These are phyloP conservation scores for Tylopilus subfusipes DNA, from an alignment of 768 basidiomycete genomes.

Conservation along the genomic window DNA sequence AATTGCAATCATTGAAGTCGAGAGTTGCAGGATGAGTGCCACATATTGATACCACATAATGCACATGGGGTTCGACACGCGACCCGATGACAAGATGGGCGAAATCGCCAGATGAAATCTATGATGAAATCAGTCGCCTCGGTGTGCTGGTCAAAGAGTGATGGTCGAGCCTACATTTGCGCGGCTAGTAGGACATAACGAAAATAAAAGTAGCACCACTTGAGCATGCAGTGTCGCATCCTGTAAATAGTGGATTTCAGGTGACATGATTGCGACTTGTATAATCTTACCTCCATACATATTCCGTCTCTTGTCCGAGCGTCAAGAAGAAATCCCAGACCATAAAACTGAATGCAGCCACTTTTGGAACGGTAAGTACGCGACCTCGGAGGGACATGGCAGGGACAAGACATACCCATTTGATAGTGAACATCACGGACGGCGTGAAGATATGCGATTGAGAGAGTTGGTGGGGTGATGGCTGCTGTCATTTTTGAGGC, in stretches of 20 bases:
- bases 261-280: too few relatives aligned
- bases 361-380: constrained; percentile 9
- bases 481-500: constrained; percentile 2
- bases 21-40: background rate
- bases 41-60: constrained; percentile 10
- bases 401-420: background rate
- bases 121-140: background rate
- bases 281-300: constrained; percentile 30
- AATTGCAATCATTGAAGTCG: constrained; percentile 18
- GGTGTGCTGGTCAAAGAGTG: background rate
- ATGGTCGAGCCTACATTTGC: constrained; percentile 8
- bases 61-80: constrained; percentile 7
- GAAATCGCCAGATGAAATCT: constrained; percentile 12
- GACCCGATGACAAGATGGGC: constrained; percentile 10
- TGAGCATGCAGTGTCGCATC: constrained; percentile 8
- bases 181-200: constrained; percentile 13
- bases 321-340: constrained; percentile 29
- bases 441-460: constrained; percentile 2
- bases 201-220: constrained; percentile 19
- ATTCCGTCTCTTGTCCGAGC: constrained; percentile 24
- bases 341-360: constrained; percentile 24
- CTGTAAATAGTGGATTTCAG: background rate
- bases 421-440: constrained; percentile 8
- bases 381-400: background rate
- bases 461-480: background rate